Percentiles rank a stretch among this genome's conserved stretches.
phyloP scores from a whole-genome alignment of 352 stramenopile species.

The Vaucheria bursata region DNA sequence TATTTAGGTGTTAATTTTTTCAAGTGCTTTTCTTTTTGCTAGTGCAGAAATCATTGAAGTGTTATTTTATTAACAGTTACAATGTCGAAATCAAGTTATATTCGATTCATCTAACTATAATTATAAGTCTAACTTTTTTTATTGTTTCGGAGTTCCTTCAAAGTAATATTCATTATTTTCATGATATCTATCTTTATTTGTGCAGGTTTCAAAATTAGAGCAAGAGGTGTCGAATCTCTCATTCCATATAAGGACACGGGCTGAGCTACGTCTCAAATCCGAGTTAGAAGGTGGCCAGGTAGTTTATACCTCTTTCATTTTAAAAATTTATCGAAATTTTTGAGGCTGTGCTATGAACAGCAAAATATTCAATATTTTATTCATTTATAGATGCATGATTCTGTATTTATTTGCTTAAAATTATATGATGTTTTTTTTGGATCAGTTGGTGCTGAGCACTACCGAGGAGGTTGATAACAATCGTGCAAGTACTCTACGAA shows the following conservation, averaged over 20 bases:
- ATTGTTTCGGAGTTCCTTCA: no score
- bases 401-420: background rate
- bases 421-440: background rate
- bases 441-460: background rate
- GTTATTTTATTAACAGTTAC: no score
- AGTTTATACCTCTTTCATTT: background rate
- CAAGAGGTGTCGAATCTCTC: slow-evolving; percentile 4
- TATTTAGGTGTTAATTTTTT: no score
- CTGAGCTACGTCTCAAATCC: background rate
- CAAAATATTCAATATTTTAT: background rate
- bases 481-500: background rate
- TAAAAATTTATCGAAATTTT: background rate
- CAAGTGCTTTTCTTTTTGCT: no score
- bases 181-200: background rate
- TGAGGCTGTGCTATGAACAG: background rate
- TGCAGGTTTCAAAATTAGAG: slow-evolving; percentile 10
- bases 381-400: background rate
- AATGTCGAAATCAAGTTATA: no score
- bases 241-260: slow-evolving; percentile 9
- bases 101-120: no score
- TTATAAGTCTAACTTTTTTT: no score
- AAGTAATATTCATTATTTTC: no score
- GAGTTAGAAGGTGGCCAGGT: slow-evolving; percentile 5
- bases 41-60: no score
- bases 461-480: background rate